These are phyloP conservation scores for Ascochyta koolunga DNA, from an alignment of 2,329 filamentous ascomycete genomes.

Conservation along the genomic window DNA sequence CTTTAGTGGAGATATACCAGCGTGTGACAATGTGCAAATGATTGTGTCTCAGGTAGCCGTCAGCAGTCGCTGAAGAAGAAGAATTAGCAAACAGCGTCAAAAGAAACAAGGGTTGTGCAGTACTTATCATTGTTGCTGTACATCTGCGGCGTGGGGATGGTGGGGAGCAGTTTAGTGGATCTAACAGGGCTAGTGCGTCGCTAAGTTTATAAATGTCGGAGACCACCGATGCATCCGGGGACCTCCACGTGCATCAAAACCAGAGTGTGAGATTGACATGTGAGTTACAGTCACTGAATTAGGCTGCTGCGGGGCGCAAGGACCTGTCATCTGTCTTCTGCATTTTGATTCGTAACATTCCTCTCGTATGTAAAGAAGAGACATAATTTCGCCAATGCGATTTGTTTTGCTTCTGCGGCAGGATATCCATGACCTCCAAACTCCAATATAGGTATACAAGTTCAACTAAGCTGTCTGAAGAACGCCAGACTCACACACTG, in stretches of 20 bases:
- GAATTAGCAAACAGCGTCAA: conserved; percentile 10
- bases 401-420: conserved; percentile 22
- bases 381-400: background rate
- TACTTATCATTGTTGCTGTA: conserved; percentile 13
- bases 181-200: conserved; percentile 19
- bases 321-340: background rate
- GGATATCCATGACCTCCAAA: conserved; percentile 31
- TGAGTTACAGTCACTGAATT: background rate
- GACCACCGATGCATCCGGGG: conserved; percentile 9
- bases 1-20: background rate
- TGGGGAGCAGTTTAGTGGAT: conserved; percentile 2
- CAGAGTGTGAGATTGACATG: conserved; percentile 1
- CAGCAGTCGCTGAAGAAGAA: background rate
- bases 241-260: conserved; percentile 14
- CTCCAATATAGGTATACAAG: conserved; percentile 28
- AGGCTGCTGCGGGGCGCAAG: background rate
- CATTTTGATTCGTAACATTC: background rate
- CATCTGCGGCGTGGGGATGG: conserved; percentile 12
- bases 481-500: conserved; percentile 2
- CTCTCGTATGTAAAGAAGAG: background rate
- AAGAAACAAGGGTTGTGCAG: conserved; percentile 1
- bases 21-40: conserved; percentile 2
- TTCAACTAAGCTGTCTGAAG: background rate
- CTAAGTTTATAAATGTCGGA: conserved; percentile 11
- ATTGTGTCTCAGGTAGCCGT: conserved; percentile 1